These are phyloP conservation scores for Starmerella sirachaensis DNA, from an alignment of 805 yeast species.

Conservation along the genomic window DNA sequence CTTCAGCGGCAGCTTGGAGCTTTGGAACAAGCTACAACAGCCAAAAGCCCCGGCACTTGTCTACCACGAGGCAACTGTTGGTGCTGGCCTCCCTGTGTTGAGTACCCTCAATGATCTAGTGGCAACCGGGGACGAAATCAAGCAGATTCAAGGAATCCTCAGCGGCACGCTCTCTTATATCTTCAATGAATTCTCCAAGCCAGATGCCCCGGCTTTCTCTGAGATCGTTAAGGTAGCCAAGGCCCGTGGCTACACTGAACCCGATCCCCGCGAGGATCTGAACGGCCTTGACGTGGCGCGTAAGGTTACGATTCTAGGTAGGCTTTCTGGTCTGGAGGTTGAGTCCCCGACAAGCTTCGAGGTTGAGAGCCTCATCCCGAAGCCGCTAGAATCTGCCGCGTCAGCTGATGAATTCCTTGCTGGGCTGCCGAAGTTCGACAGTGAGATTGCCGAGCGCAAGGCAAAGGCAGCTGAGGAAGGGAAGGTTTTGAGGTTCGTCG, in stretches of 20 bases:
- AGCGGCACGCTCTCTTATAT: conserved; percentile 93
- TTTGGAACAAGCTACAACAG: conserved; percentile 66
- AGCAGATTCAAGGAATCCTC: conserved; percentile 87
- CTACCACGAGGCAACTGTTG: conserved; percentile 97
- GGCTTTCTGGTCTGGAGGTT: conserved; percentile 77
- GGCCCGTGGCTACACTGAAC: conserved; percentile 90
- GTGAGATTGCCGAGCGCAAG: conserved; percentile 63
- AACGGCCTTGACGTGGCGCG: conserved; percentile 98
- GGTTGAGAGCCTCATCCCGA: conserved; percentile 86
- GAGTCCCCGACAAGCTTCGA: conserved; percentile 87
- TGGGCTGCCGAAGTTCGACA: conserved; percentile 73
- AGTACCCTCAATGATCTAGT: conserved; percentile 79
- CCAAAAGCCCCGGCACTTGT: conserved; percentile 58
- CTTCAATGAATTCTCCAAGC: conserved; percentile 80
- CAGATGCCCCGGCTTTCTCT: conserved; percentile 58
- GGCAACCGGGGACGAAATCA: conserved; percentile 85
- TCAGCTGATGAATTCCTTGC: conserved; percentile 69
- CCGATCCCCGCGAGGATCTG: conserved; percentile 98
- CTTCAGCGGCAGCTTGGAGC: conserved; percentile 59
- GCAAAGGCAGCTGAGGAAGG: conserved; percentile 68
- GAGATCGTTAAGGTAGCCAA: conserved; percentile 85
- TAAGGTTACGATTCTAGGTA: conserved; percentile 90
- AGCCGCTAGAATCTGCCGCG: conserved; percentile 48
- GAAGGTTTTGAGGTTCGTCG: conserved; percentile 88
- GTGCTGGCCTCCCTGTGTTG: conserved; percentile 94